phyloP scores from a whole-genome alignment of 106 monocot species.

The Allium cepa region DNA sequence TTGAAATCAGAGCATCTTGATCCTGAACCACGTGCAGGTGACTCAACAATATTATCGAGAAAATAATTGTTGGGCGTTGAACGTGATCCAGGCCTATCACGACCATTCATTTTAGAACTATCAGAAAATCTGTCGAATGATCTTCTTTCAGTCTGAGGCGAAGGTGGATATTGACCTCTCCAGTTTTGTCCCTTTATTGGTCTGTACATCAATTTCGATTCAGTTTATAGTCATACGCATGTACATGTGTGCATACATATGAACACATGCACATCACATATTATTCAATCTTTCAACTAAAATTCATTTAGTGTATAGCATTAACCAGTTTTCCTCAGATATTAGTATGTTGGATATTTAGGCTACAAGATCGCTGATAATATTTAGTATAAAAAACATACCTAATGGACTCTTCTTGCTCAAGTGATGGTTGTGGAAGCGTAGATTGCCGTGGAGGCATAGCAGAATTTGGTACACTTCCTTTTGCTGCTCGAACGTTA shows the following conservation, averaged over 20 bases:
- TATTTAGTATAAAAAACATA: conserved; percentile 6
- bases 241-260: too few relatives aligned
- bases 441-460: conserved; percentile 9
- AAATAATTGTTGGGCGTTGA: conserved; percentile 9
- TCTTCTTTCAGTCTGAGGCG: conserved; percentile 17
- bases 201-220: conserved; percentile 6
- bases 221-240: too few relatives aligned
- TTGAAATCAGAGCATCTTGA: conserved; percentile 15
- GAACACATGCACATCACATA: too few relatives aligned
- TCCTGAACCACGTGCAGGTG: conserved; percentile 4
- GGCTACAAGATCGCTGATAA: too few relatives aligned
- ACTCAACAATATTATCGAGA: conserved; percentile 16
- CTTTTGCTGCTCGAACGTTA: conserved; percentile 46
- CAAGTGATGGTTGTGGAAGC: not conserved
- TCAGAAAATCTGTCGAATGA: conserved; percentile 32
- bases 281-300: too few relatives aligned
- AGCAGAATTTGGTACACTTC: conserved; percentile 6
- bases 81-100: conserved; percentile 18
- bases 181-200: conserved; percentile 11
- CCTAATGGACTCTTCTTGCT: conserved; percentile 37
- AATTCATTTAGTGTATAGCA: too few relatives aligned
- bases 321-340: too few relatives aligned
- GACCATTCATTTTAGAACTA: conserved; percentile 9
- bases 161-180: conserved; percentile 24
- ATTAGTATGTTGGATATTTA: too few relatives aligned